Base-by-base conservation (phyloP, 2,329 filamentous ascomycete genomes). In the Phoma sp. region DNA sequence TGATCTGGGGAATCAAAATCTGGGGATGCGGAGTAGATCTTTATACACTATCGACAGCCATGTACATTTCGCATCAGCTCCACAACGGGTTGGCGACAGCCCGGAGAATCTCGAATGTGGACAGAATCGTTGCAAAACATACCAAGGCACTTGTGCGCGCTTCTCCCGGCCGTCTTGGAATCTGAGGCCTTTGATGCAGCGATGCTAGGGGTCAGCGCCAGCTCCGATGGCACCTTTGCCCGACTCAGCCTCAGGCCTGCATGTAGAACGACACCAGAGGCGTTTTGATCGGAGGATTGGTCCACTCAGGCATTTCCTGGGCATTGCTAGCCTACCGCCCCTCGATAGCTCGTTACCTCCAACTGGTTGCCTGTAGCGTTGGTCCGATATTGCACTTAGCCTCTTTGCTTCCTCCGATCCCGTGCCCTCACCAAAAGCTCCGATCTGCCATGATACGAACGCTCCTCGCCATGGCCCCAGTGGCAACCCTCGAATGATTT, bases 1-100 rank as follows among this genome's bases (percentile, higher is more conserved):
- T 64, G 64, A 63, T 62, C 64, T 68, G 64, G 65, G 56, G 64
- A 62, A 65, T 32, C 30, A 39, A 46, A 66, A 62, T 50, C 61
- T 47, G 55, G 61, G 60, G 64, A 59, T 46, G 46, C 54, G 45
- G 46, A 52, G 35, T 48, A 37, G 24, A 50, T 45, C 58, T 68
- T 65, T 66, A 68, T 66, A 63, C 47, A 45, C 35, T 13, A 32
- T 4, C 27, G 24, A 44, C 33, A 40, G 39, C 39, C 29, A 36
- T 30, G 7, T 39, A 45, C 29, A 49, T 24, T 44, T 39, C 33
- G 52, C 46, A 46, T 37, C 50, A 44, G 38, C 54, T 50, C 29
- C 37, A 43, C 32, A 45, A 36, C 22, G 24, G 39, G 24, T 47
- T 48, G 47, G 37, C 25, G 11, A 33, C 48, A 51, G 55, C 54